Percentiles rank a stretch among this genome's conserved stretches.
Evolutionary conservation across 306 rosid species (phyloP).

Genomic region (Glycine soja): DNA sequence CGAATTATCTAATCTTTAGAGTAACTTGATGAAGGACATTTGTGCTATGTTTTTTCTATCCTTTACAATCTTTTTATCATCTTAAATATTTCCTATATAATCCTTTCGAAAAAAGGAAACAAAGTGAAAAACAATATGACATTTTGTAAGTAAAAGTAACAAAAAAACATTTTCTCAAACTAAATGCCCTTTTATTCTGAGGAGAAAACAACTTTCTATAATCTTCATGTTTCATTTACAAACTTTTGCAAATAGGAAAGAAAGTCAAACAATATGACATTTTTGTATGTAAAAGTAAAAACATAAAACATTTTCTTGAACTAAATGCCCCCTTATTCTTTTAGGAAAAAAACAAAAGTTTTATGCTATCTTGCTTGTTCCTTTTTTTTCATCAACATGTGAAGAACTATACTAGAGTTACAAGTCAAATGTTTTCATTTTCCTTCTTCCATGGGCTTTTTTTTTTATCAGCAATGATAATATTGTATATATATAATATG

Average conservation of each 20-base stretch:
- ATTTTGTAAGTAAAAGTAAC: not conserved
- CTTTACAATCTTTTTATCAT: not conserved
- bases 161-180: not conserved
- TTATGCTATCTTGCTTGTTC: slow-evolving; percentile 33
- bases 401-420: slow-evolving; percentile 31
- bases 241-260: no score
- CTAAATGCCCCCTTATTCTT: not conserved
- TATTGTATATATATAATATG: no score
- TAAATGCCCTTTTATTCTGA: not conserved
- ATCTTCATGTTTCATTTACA: no score
- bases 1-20: slow-evolving; percentile 3
- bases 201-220: not conserved
- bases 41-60: not conserved
- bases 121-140: not conserved
- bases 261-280: not conserved
- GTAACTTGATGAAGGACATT: slow-evolving; percentile 17
- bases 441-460: slow-evolving; percentile 38
- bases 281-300: not conserved
- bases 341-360: slow-evolving; percentile 14
- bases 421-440: slow-evolving; percentile 11
- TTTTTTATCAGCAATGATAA: no score
- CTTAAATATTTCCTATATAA: not conserved
- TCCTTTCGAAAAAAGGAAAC: not conserved
- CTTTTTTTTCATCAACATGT: not conserved
- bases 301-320: not conserved